phyloP scores from a whole-genome alignment of 2,329 filamentous ascomycete genomes.

The Albifimbria verrucaria region DNA sequence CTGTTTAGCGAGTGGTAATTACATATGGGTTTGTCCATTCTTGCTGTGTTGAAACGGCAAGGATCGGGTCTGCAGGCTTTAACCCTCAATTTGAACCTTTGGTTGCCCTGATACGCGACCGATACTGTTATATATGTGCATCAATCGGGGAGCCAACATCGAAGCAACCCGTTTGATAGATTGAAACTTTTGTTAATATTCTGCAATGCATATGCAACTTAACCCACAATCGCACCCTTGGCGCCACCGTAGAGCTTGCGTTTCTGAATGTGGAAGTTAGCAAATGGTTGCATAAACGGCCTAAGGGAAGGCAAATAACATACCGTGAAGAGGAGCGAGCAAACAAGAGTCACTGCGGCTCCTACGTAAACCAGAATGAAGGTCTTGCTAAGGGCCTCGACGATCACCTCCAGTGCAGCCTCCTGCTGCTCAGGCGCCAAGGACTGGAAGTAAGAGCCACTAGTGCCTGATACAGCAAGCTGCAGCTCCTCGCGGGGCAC shows the following conservation, averaged over 20 bases:
- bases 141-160: too few species aligned
- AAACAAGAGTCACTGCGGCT: constrained; percentile 29
- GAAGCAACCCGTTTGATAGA: too few species aligned
- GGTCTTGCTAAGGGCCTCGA: constrained; percentile 12
- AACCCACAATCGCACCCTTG: neutral
- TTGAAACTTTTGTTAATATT: too few species aligned
- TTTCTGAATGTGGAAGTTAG: neutral
- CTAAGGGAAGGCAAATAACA: neutral
- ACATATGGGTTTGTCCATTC: too few species aligned
- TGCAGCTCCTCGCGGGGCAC: constrained; percentile 18
- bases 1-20: too few species aligned
- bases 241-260: constrained; percentile 1
- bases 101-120: too few species aligned
- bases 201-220: too few species aligned
- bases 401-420: constrained; percentile 20
- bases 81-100: too few species aligned
- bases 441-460: constrained; percentile 5
- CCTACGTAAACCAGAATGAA: constrained; percentile 30
- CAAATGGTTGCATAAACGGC: too few species aligned
- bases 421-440: constrained; percentile 12
- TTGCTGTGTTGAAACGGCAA: too few species aligned
- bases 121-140: too few species aligned
- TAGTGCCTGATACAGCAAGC: constrained; percentile 17
- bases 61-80: too few species aligned
- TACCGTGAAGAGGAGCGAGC: constrained; percentile 3